These are phyloP conservation scores for Epichloe festucae DNA, from an alignment of 2,329 filamentous ascomycete species.

Conservation along the genomic window DNA sequence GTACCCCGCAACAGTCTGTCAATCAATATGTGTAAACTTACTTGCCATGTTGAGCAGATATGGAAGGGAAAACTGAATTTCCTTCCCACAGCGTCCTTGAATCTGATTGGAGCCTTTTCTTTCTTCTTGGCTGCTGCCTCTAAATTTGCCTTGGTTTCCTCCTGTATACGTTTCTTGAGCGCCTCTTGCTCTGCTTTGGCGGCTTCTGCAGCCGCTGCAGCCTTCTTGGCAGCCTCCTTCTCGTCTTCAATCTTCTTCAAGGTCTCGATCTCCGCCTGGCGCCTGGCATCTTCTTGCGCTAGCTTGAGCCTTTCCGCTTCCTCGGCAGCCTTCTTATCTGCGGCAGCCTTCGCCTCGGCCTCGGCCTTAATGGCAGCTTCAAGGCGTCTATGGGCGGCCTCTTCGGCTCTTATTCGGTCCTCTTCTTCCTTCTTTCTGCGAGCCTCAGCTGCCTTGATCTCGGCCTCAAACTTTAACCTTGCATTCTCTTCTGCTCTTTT, in stretches of 20 bases:
- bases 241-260: constrained; percentile 27
- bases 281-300: constrained; percentile 26
- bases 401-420: constrained; percentile 30
- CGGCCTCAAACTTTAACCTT: constrained; percentile 25
- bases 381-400: constrained; percentile 28
- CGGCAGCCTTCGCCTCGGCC: constrained; percentile 28
- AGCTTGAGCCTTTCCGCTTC: constrained; percentile 27
- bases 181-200: constrained; percentile 48
- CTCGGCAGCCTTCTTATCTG: constrained; percentile 28
- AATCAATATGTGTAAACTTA: constrained; percentile 30
- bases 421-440: constrained; percentile 27
- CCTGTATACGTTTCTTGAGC: constrained; percentile 42
- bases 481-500: constrained; percentile 25
- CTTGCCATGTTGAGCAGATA: constrained; percentile 71
- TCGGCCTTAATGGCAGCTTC: constrained; percentile 29
- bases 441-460: constrained; percentile 31
- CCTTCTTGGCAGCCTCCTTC: constrained; percentile 27
- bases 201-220: constrained; percentile 28
- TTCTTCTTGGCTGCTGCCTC: constrained; percentile 37
- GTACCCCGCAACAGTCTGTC: not conserved
- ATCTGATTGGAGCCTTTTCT: constrained; percentile 65
- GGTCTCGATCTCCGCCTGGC: constrained; percentile 25
- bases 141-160: constrained; percentile 37
- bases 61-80: constrained; percentile 90
- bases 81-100: constrained; percentile 81